Conservation (phyloP, 257 asterid species). For the Rauvolfia tetraphylla region DNA sequence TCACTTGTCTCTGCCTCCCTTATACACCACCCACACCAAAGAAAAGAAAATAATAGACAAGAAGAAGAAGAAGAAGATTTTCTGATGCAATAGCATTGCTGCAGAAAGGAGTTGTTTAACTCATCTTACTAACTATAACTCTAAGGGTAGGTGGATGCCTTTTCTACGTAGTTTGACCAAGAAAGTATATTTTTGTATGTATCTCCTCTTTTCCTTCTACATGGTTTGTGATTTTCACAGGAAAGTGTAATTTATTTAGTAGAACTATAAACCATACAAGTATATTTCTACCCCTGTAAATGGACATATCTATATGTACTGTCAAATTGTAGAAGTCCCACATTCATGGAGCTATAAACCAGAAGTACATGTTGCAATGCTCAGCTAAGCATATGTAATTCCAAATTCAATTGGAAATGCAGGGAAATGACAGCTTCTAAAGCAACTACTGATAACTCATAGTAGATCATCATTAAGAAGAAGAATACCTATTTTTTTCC, state of each 20-base stretch:
- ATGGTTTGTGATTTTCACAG: neutral
- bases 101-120: neutral
- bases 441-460: neutral
- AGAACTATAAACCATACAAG: neutral
- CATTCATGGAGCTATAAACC: neutral
- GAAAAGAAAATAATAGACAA: neutral
- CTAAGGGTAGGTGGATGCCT: neutral
- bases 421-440: neutral
- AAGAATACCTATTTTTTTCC: slow-evolving; percentile 95
- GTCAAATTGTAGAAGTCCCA: too few species aligned
- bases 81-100: neutral
- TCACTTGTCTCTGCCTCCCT: neutral
- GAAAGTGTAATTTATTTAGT: neutral
- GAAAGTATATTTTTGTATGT: neutral
- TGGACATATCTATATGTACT: neutral
- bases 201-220: neutral
- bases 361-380: neutral
- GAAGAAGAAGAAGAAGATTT: neutral
- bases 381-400: neutral
- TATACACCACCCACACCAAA: neutral
- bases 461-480: slow-evolving; percentile 7
- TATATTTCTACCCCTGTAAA: neutral
- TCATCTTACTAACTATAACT: neutral
- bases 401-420: neutral
- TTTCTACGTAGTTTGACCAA: neutral